Evolutionary conservation across 2,329 filamentous ascomycete species (phyloP), one percentile per base, ranked within the genome.

Genomic region (Venturia carpophila): DNA sequence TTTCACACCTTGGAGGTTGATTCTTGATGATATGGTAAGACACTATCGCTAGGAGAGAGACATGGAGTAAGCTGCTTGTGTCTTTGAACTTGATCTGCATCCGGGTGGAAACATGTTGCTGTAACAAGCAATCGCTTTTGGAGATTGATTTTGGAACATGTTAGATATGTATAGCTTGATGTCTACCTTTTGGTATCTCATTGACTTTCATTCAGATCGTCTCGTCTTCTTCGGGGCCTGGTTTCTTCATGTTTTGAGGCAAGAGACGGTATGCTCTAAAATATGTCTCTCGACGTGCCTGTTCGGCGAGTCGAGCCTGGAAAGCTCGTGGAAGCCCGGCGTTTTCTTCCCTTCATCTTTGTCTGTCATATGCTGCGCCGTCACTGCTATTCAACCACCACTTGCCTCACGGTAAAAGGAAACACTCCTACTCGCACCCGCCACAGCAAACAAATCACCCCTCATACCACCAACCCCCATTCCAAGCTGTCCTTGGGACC

Each of bases 381-480:
- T 10, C 9, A 2, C 30, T 10, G 3, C 15, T 58, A 5, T 62
- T 66, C 64, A 66, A 41, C 66, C 66, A 9, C 75, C 75, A 7
- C 73, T 74, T 27, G 75, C 75, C 64, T 77, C 75, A 17, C 75
- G 69, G 66, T 76, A 77, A 67, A 77, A 73, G 67, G 71, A 71
- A 24, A 77, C 75, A 0, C 71, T 69, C 58, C 73, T 72, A 21
- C 71, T 74, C 9, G 72, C 74, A 1, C 75, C 75, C 3, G 71
- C 75, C 21, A 77, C 68, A 21, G 74, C 75, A 69, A 77, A 77
- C 74, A 76, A 76, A 67, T 77, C 75, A 64, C 73, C 56, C 24
- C 43, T 52, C 27, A 62, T 2, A 17, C 55, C 64, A 30, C 37
- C 47, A 63, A 17, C 60, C 13, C 49, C 49, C 45, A 39, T 75